Percentiles rank a stretch among this genome's conserved stretches.
These are phyloP conservation scores for Isabelozyma pseudorhagii DNA, from an alignment of 805 yeast genomes.

Conservation along the genomic window DNA sequence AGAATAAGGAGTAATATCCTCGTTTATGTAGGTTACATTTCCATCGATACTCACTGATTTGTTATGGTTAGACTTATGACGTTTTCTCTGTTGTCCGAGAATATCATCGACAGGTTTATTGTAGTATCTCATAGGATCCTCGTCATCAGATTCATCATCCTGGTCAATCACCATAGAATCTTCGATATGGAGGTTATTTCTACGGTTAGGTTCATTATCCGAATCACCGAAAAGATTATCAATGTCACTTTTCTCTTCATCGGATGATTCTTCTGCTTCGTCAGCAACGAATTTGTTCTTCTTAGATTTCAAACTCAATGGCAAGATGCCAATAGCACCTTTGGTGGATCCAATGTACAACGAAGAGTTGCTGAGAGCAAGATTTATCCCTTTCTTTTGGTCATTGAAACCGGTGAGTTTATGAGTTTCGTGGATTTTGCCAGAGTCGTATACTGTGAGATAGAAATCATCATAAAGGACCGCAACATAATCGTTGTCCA, in stretches of 20 bases:
- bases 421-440: not conserved
- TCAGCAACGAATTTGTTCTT: constrained; percentile 21
- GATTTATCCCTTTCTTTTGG: constrained; percentile 18
- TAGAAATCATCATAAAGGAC: constrained; percentile 25
- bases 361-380: constrained; percentile 23
- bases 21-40: not conserved
- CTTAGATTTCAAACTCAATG: constrained; percentile 6
- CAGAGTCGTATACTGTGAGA: not conserved
- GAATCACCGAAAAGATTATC: constrained; percentile 13
- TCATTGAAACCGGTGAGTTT: not conserved
- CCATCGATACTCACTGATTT: constrained; percentile 7
- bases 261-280: constrained; percentile 24
- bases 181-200: constrained; percentile 20
- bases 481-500: constrained; percentile 60
- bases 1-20: constrained; percentile 60
- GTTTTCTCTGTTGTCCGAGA: constrained; percentile 15
- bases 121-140: constrained; percentile 16
- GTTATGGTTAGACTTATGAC: constrained; percentile 13
- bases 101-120: constrained; percentile 17
- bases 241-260: constrained; percentile 15
- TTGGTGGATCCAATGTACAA: constrained; percentile 42
- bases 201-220: constrained; percentile 5
- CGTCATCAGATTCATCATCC: constrained; percentile 22
- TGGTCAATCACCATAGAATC: constrained; percentile 36
- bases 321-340: constrained; percentile 24